A percentile compares a stretch with the other conserved stretches of the same genome.
Evolutionary conservation across 495 filamentous ascomycete genomes (phyloP).

Genomic region (Chaetomium fimeti): DNA sequence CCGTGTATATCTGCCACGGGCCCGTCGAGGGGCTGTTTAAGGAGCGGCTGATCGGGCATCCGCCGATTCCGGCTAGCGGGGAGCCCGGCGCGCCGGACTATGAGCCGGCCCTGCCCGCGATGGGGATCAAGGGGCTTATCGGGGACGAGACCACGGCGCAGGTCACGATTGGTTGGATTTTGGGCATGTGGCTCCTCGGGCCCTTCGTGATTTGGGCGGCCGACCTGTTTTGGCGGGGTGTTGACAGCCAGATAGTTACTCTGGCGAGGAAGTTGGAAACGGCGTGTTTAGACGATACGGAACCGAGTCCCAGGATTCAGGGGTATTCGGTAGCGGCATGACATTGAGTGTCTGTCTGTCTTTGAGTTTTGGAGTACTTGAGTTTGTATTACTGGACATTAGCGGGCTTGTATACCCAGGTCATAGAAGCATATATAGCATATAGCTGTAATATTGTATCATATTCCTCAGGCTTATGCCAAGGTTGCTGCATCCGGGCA

Average conservation of each 20-base stretch:
- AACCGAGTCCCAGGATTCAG: slow-evolving; percentile 25
- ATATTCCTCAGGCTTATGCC: too few species aligned
- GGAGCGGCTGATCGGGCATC: slow-evolving; percentile 44
- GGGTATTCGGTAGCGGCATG: slow-evolving; percentile 32
- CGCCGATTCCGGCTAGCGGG: slow-evolving; percentile 25
- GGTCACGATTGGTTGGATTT: slow-evolving; percentile 52
- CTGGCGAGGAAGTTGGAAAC: slow-evolving; percentile 56
- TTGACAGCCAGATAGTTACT: slow-evolving; percentile 58
- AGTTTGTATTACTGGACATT: background rate
- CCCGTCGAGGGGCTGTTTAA: slow-evolving; percentile 54
- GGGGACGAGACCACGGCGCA: slow-evolving; percentile 53
- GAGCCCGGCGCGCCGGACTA: slow-evolving; percentile 25
- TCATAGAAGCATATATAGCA: background rate
- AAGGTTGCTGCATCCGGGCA: background rate
- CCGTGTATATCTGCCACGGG: slow-evolving; percentile 62
- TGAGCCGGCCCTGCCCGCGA: slow-evolving; percentile 30
- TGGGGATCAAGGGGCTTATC: slow-evolving; percentile 52
- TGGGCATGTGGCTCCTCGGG: slow-evolving; percentile 51
- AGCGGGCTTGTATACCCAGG: background rate
- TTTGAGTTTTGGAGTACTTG: slow-evolving; percentile 1
- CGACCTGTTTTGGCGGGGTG: slow-evolving; percentile 58
- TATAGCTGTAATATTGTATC: background rate
- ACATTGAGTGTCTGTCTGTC: slow-evolving; percentile 3
- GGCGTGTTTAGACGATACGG: slow-evolving; percentile 33
- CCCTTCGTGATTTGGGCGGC: slow-evolving; percentile 57